Base-by-base conservation (phyloP, 2,329 filamentous ascomycete genomes). In the Akanthomyces muscarius region DNA sequence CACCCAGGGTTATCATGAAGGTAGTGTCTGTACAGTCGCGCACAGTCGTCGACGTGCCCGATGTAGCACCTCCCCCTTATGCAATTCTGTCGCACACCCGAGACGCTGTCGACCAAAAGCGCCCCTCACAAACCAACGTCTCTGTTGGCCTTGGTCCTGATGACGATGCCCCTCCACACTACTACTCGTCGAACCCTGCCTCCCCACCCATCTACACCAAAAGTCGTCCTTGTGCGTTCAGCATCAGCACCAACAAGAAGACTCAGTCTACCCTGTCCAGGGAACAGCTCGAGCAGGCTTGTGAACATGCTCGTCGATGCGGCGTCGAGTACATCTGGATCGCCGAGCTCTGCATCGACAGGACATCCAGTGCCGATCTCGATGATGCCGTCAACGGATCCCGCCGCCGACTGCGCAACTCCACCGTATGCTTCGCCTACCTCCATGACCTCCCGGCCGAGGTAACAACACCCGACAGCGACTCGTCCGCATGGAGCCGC, bases 331-430 rank as follows among this genome's bases (percentile, higher is more conserved):
- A 63, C 51, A 23, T 63, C 33, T 63, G 55, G 62, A 55, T 60
- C 41, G 62, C 45, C 7, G n/a, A 47, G 16, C 33, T 63, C 5
- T 63, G 62, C 42, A 63, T 63, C 50, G 56, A 63, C 42, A 36
- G 8, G 25, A 33, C 62, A 2, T 63, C 62, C 5, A 57, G 42
- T 2, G 51, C 42, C 14, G 54, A 58, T 21, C 55, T 63, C 18
- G 62, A 63, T 21, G 50, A 63, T 33, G 56, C 55, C 48, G 44
- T 63, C 62, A 63, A 63, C 44, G 62, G 56, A 10, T 33, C 62
- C 10, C 42, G 30, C 1, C 56, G 42, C 4, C 41, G 38, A 2
- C 33, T 63, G 18, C 30, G 42, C 38, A 54, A 55, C 18, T 53
- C 55, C 8, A 4, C 50, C 41, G 25, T 63, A 2, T 63, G 62